These are phyloP conservation scores for Cryptosporidium muris DNA, from an alignment of 169 alveolate species.

Conservation along the genomic window DNA sequence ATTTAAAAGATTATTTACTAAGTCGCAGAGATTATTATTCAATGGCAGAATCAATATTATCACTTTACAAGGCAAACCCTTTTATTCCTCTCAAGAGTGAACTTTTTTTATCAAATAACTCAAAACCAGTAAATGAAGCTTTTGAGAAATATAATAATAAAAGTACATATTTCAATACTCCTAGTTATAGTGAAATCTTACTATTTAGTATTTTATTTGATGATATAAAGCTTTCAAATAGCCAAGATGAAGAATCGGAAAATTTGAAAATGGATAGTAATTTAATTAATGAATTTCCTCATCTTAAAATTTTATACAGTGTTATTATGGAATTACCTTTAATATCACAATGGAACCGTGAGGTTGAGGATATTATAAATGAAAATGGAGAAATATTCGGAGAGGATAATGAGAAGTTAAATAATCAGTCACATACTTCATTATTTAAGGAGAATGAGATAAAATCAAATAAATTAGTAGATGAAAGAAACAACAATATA, in stretches of 20 bases:
- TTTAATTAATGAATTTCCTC: conserved; percentile 43
- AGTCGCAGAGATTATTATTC: conserved; percentile 21
- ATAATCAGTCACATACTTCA: background rate
- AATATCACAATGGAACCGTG: conserved; percentile 59
- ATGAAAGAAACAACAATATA: no score
- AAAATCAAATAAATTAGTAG: background rate
- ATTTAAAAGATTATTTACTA: conserved; percentile 4
- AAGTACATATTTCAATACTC: conserved; percentile 33
- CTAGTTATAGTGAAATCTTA: conserved; percentile 42
- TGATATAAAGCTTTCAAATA: conserved; percentile 10
- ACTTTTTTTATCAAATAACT: background rate
- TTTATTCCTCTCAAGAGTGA: conserved; percentile 57
- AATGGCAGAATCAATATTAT: conserved; percentile 18
- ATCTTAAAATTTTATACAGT: conserved; percentile 15
- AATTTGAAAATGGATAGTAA: conserved; percentile 3
- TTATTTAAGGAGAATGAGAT: background rate
- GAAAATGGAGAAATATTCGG: background rate
- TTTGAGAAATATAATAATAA: background rate
- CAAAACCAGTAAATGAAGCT: background rate
- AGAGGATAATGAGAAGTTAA: background rate
- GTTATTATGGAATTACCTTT: conserved; percentile 58
- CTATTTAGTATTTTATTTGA: conserved; percentile 55
- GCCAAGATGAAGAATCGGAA: background rate
- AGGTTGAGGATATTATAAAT: conserved; percentile 11
- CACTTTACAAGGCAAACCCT: conserved; percentile 19